Percentiles rank a stretch among this genome's conserved stretches.
Evolutionary conservation across 805 yeast genomes (phyloP).

Genomic region (Metschnikowia similis): DNA sequence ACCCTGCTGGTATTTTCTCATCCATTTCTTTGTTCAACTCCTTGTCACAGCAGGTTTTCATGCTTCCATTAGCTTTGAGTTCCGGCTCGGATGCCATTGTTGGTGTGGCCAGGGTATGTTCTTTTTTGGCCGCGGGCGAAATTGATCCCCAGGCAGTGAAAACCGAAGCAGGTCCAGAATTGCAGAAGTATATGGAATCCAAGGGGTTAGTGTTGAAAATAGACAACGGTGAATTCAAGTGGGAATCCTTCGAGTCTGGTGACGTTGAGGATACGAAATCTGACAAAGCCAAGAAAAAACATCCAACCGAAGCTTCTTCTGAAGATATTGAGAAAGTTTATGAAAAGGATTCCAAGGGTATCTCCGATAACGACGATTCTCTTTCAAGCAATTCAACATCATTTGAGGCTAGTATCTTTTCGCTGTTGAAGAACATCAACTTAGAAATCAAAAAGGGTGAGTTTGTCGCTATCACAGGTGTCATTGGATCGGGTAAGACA

Average conservation of each 20-base stretch:
- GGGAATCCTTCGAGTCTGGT: slow-evolving; percentile 45
- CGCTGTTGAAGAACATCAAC: slow-evolving; percentile 49
- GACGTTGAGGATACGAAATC: slow-evolving; percentile 26
- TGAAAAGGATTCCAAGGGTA: neutral
- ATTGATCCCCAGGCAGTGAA: slow-evolving; percentile 30
- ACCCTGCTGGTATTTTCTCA: slow-evolving; percentile 64
- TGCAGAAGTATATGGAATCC: slow-evolving; percentile 21
- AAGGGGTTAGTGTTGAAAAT: slow-evolving; percentile 44
- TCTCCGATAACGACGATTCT: neutral
- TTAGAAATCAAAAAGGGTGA: slow-evolving; percentile 59
- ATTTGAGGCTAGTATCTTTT: slow-evolving; percentile 26
- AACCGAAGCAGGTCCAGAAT: slow-evolving; percentile 24
- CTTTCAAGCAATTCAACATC: slow-evolving; percentile 1
- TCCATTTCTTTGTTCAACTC: slow-evolving; percentile 66
- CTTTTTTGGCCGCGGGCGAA: slow-evolving; percentile 45
- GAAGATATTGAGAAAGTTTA: neutral
- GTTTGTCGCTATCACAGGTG: slow-evolving; percentile 71
- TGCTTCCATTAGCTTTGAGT: slow-evolving; percentile 68
- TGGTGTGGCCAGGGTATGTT: slow-evolving; percentile 56
- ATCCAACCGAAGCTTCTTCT: neutral
- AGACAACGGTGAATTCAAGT: slow-evolving; percentile 54
- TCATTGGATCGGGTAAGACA: slow-evolving; percentile 80
- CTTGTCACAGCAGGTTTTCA: slow-evolving; percentile 56
- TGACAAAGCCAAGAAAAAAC: slow-evolving; percentile 2
- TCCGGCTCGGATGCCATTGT: slow-evolving; percentile 64